Percentiles rank a stretch among this genome's conserved stretches.
These are phyloP conservation scores for Diaporthe sp. DNA, from an alignment of 2,329 filamentous ascomycete species.

Conservation along the genomic window DNA sequence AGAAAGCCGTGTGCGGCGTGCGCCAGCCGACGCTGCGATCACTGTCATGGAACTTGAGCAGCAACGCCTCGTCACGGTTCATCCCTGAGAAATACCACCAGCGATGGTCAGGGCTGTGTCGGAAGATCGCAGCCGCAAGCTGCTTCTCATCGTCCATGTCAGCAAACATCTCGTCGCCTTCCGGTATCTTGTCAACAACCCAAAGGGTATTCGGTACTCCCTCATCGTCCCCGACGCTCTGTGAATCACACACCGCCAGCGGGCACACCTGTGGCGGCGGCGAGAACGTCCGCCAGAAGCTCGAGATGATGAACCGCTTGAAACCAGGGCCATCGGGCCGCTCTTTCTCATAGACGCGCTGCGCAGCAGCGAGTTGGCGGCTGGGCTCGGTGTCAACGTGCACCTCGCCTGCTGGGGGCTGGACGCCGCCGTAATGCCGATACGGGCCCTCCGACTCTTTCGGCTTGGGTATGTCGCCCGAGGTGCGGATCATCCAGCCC, in stretches of 20 bases:
- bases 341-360: slow-evolving; percentile 21
- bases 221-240: slow-evolving; percentile 39
- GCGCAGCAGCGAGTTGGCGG: slow-evolving; percentile 38
- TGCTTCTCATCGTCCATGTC: slow-evolving; percentile 39
- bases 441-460: slow-evolving; percentile 32
- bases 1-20: slow-evolving; percentile 41
- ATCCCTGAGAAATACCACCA: slow-evolving; percentile 25
- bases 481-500: slow-evolving; percentile 42
- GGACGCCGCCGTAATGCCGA: slow-evolving; percentile 40
- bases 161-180: slow-evolving; percentile 47
- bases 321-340: slow-evolving; percentile 38
- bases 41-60: slow-evolving; percentile 42
- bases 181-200: slow-evolving; percentile 45
- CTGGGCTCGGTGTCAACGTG: slow-evolving; percentile 42
- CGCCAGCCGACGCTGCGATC: slow-evolving; percentile 39
- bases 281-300: slow-evolving; percentile 42
- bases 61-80: not conserved
- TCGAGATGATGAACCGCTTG: slow-evolving; percentile 42
- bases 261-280: slow-evolving; percentile 40
- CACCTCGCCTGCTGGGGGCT: slow-evolving; percentile 41
- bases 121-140: slow-evolving; percentile 41
- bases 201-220: slow-evolving; percentile 18
- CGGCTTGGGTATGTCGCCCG: slow-evolving; percentile 36
- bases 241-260: slow-evolving; percentile 40
- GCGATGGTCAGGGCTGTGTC: slow-evolving; percentile 30